Percentiles rank a stretch among this genome's conserved stretches.
Evolutionary conservation across 2,329 filamentous ascomycete species (phyloP).

Genomic region (Diplodia corticola): DNA sequence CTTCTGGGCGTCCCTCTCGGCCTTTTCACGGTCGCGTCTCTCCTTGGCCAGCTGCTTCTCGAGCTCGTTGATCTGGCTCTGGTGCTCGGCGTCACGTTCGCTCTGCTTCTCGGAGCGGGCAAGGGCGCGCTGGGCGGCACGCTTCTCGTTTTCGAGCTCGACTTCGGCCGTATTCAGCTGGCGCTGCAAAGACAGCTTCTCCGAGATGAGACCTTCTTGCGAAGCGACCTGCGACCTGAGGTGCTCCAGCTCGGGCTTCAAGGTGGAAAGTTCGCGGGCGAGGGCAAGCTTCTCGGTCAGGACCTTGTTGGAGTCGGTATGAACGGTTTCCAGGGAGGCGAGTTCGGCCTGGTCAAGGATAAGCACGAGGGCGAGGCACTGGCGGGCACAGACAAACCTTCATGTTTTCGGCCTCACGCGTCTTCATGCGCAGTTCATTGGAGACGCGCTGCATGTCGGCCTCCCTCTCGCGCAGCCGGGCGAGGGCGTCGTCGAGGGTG

Average conservation of each 20-base stretch:
- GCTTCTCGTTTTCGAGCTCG: slow-evolving; percentile 79
- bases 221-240: slow-evolving; percentile 58
- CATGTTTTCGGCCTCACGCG: slow-evolving; percentile 57
- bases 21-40: slow-evolving; percentile 47
- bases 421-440: slow-evolving; percentile 53
- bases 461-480: slow-evolving; percentile 50
- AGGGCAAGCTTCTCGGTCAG: slow-evolving; percentile 66
- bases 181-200: slow-evolving; percentile 77
- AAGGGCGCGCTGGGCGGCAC: slow-evolving; percentile 61
- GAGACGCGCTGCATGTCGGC: slow-evolving; percentile 47
- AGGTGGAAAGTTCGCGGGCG: slow-evolving; percentile 57
- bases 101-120: slow-evolving; percentile 52
- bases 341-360: slow-evolving; percentile 64
- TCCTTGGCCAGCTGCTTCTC: slow-evolving; percentile 49
- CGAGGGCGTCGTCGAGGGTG: slow-evolving; percentile 50
- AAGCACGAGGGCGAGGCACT: background rate
- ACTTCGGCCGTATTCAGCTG: slow-evolving; percentile 76
- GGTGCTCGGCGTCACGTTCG: slow-evolving; percentile 50
- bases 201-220: slow-evolving; percentile 69
- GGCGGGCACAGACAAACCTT: slow-evolving; percentile 50
- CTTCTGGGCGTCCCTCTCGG: slow-evolving; percentile 40
- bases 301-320: slow-evolving; percentile 69
- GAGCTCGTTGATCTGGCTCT: slow-evolving; percentile 45
- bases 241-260: slow-evolving; percentile 64
- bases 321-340: slow-evolving; percentile 64